These are phyloP conservation scores for Phytophthora niederhauseri DNA, from an alignment of 352 stramenopile species.

Conservation along the genomic window DNA sequence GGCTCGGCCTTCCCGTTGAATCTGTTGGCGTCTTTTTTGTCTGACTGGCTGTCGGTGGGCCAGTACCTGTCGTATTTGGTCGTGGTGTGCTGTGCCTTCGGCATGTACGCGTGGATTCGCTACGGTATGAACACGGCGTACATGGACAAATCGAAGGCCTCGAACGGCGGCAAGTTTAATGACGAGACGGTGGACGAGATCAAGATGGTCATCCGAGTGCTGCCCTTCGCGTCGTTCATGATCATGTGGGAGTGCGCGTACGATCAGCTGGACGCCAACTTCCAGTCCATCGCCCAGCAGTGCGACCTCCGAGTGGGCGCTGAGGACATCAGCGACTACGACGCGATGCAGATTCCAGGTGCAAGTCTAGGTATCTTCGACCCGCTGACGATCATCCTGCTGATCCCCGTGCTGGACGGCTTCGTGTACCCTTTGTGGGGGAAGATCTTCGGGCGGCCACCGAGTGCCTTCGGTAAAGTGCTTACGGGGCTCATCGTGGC, in stretches of 20 bases:
- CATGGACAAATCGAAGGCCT: conserved; percentile 88
- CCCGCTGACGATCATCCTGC: conserved; percentile 81
- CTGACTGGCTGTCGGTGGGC: conserved; percentile 51
- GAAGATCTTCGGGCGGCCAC: conserved; percentile 52
- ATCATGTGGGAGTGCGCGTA: conserved; percentile 91
- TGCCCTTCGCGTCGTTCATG: conserved; percentile 90
- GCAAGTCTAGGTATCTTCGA: conserved; percentile 88
- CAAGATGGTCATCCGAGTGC: conserved; percentile 85
- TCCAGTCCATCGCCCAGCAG: conserved; percentile 88
- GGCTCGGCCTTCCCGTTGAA: conserved; percentile 70
- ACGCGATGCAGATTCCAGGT: conserved; percentile 67
- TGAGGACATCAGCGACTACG: conserved; percentile 34
- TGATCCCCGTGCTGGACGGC: conserved; percentile 77
- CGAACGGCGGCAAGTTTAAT: conserved; percentile 80
- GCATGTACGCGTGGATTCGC: conserved; percentile 86
- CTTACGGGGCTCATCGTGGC: conserved; percentile 75
- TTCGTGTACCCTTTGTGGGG: conserved; percentile 79
- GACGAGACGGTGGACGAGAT: conserved; percentile 87
- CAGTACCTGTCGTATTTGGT: conserved; percentile 82
- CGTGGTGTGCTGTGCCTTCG: conserved; percentile 66
- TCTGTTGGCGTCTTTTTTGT: conserved; percentile 75
- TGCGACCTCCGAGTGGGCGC: conserved; percentile 69
- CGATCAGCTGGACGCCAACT: conserved; percentile 88
- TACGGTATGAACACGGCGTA: conserved; percentile 83
- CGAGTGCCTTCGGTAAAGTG: conserved; percentile 84